Conservation (phyloP, 1,139 yeast species). For the Candida buenavistaensis region DNA sequence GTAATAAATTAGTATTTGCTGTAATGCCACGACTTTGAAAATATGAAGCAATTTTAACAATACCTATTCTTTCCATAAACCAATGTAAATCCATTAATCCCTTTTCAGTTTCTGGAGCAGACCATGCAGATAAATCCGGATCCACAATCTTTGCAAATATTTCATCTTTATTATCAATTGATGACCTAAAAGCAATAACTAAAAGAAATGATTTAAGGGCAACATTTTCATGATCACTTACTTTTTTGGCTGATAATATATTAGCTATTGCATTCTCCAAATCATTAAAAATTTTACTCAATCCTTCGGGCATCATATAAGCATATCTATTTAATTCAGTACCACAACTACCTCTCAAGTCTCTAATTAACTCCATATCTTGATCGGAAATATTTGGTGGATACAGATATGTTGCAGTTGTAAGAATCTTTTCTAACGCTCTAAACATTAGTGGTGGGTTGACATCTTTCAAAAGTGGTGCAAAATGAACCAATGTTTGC, state of each 20-base stretch:
- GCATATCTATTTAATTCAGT: constrained; percentile 93
- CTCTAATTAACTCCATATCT: constrained; percentile 78
- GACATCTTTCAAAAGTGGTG: constrained; percentile 83
- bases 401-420: constrained; percentile 83
- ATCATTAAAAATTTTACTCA: constrained; percentile 77
- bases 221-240: constrained; percentile 88
- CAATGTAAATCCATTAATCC: constrained; percentile 89
- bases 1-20: constrained; percentile 70
- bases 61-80: constrained; percentile 97
- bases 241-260: constrained; percentile 66
- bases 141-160: constrained; percentile 86
- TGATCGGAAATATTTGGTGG: constrained; percentile 70
- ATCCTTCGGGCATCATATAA: constrained; percentile 87
- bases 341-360: constrained; percentile 88
- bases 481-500: constrained; percentile 93
- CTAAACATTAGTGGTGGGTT: constrained; percentile 66
- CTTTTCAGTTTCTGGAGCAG: constrained; percentile 84
- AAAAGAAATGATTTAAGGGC: constrained; percentile 89
- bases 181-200: constrained; percentile 87
- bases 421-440: constrained; percentile 81
- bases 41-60: constrained; percentile 89
- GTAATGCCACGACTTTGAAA: constrained; percentile 81
- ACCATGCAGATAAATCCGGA: constrained; percentile 91
- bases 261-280: constrained; percentile 78
- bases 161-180: constrained; percentile 66